Conservation (phyloP, 2,329 filamentous ascomycete genomes). For the Curvularia verruculosa region DNA sequence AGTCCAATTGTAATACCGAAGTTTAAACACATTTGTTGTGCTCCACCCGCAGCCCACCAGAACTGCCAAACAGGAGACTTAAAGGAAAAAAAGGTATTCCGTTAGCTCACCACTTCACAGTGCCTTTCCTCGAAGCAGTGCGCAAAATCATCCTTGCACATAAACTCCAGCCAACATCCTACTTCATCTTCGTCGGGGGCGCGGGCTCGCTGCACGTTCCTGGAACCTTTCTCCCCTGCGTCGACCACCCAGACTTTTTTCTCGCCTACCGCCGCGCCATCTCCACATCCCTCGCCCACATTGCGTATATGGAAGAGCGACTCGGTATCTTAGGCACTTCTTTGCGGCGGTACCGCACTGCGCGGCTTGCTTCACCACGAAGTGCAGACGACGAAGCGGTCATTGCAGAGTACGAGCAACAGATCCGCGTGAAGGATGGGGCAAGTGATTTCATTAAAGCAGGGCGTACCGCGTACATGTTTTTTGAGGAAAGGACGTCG, state of each 20-base stretch:
- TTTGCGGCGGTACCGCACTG: conserved; percentile 35
- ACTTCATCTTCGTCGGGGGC: conserved; percentile 47
- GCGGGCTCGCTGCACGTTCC: conserved; percentile 43
- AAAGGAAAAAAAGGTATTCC: background rate
- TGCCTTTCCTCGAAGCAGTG: conserved; percentile 44
- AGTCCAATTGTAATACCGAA: background rate
- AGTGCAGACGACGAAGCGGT: conserved; percentile 19
- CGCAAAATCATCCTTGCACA: conserved; percentile 44
- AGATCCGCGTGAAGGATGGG: conserved; percentile 30
- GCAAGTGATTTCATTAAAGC: conserved; percentile 43
- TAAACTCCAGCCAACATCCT: conserved; percentile 32
- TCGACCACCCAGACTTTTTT: conserved; percentile 45
- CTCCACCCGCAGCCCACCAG: too few relatives aligned
- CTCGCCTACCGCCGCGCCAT: conserved; percentile 45
- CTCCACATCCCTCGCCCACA: conserved; percentile 43
- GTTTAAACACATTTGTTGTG: background rate
- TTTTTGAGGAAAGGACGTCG: conserved; percentile 43
- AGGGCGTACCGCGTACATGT: conserved; percentile 44
- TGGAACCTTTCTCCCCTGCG: conserved; percentile 25
- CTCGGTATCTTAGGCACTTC: conserved; percentile 38
- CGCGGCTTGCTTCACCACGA: conserved; percentile 29
- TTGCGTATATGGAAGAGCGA: conserved; percentile 45
- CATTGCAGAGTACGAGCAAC: conserved; percentile 34
- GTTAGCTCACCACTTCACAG: conserved; percentile 14
- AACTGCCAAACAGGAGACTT: too few relatives aligned